Evolutionary conservation across 202 grass and related monocot genomes (phyloP).

Genomic region (Panicum hallii): DNA sequence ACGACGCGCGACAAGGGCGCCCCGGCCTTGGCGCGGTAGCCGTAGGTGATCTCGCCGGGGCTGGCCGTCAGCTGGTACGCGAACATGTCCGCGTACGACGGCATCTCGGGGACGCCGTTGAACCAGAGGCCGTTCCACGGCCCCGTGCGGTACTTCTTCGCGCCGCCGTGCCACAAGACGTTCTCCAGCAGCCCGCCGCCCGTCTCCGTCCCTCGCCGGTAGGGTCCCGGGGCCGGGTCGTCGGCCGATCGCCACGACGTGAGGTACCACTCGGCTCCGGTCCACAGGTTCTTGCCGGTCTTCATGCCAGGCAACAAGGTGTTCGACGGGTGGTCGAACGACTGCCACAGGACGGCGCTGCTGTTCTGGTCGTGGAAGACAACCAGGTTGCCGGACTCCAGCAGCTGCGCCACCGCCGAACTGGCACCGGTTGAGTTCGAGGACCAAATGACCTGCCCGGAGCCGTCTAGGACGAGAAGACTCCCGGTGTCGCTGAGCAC

Average conservation of each 20-base stretch:
- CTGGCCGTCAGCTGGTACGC: background rate
- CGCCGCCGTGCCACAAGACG: background rate
- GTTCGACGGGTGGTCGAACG: slow-evolving; percentile 71
- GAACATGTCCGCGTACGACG: background rate
- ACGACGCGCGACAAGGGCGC: no score
- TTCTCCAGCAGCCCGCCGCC: background rate
- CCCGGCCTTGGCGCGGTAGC: background rate
- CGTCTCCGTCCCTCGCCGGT: no score
- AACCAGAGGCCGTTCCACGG: slow-evolving; percentile 46
- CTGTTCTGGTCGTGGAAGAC: slow-evolving; percentile 4
- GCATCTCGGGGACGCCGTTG: slow-evolving; percentile 2
- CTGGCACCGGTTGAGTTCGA: background rate
- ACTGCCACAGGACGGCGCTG: slow-evolving; percentile 49
- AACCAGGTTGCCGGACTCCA: slow-evolving; percentile 47
- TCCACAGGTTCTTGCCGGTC: slow-evolving; percentile 47
- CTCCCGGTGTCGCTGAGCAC: background rate
- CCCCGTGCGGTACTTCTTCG: background rate
- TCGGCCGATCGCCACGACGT: slow-evolving; percentile 48
- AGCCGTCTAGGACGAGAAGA: background rate
- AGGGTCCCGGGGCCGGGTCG: slow-evolving; percentile 20
- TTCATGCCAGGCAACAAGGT: slow-evolving; percentile 68
- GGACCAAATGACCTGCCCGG: background rate
- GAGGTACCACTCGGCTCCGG: slow-evolving; percentile 38
- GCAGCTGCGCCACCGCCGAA: background rate
- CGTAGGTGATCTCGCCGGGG: background rate